phyloP scores from a whole-genome alignment of 208 protist species.

The Phytomonas sp. region DNA sequence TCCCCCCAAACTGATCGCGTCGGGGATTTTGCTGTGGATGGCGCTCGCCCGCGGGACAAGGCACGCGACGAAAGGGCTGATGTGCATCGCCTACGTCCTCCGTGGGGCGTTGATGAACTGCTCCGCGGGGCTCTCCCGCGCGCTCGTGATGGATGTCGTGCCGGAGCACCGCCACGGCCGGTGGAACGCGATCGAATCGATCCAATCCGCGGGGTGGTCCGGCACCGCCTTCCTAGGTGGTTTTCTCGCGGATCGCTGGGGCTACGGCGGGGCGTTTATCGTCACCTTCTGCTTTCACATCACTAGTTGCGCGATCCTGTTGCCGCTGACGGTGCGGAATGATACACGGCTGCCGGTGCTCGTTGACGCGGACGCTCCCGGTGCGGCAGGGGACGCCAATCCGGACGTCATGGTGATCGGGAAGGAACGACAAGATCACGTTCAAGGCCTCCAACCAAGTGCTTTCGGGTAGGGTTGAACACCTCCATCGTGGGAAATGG shows the following conservation, averaged over 20 bases:
- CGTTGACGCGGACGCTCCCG: background rate
- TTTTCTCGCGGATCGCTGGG: slow-evolving; percentile 36
- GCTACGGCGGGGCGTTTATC: slow-evolving; percentile 64
- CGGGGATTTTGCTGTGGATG: slow-evolving; percentile 58
- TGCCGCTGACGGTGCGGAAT: slow-evolving; percentile 44
- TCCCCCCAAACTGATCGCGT: slow-evolving; percentile 33
- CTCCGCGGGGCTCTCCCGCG: slow-evolving; percentile 38
- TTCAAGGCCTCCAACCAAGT: slow-evolving; percentile 24
- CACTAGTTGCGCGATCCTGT: slow-evolving; percentile 18
- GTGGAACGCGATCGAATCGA: slow-evolving; percentile 67
- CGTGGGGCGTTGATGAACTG: slow-evolving; percentile 61
- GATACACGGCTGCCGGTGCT: slow-evolving; percentile 30
- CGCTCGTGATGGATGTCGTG: slow-evolving; percentile 67
- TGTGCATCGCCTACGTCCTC: slow-evolving; percentile 48
- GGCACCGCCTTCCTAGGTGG: slow-evolving; percentile 56
- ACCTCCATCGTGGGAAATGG: background rate
- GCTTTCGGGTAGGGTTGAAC: no score
- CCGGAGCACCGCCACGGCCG: slow-evolving; percentile 31
- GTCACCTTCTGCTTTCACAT: slow-evolving; percentile 67
- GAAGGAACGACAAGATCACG: slow-evolving; percentile 2
- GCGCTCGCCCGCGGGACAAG: slow-evolving; percentile 24
- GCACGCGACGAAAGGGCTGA: slow-evolving; percentile 24
- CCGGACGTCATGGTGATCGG: background rate
- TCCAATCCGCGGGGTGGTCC: slow-evolving; percentile 59
- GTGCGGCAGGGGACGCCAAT: background rate